A percentile compares a stretch with the other conserved stretches of the same genome.
phyloP scores from a whole-genome alignment of 768 basidiomycete species.

The Hericium erinaceus region DNA sequence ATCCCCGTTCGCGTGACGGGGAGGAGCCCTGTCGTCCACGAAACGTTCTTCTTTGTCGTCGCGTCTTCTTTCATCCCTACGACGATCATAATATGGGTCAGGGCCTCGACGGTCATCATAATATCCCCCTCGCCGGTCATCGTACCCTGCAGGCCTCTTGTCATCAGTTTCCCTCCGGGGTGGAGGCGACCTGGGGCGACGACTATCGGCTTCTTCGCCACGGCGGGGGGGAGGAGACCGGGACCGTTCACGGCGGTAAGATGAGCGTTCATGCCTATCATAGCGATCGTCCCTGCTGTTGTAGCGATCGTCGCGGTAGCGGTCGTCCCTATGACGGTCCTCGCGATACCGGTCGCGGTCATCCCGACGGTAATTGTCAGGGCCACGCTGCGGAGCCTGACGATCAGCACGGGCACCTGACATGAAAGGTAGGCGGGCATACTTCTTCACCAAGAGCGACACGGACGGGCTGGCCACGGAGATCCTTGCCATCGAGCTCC shows the following conservation, averaged over 20 bases:
- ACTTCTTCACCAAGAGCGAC: slow-evolving; percentile 61
- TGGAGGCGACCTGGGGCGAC: slow-evolving; percentile 80
- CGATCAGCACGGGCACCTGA: slow-evolving; percentile 1
- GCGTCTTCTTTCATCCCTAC: slow-evolving; percentile 77
- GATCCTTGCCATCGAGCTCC: slow-evolving; percentile 77
- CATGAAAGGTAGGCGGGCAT: slow-evolving; percentile 18
- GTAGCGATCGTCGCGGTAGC: slow-evolving; percentile 52
- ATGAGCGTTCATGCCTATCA: slow-evolving; percentile 29
- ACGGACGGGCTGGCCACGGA: slow-evolving; percentile 74
- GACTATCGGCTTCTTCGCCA: slow-evolving; percentile 52
- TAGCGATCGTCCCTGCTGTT: slow-evolving; percentile 26
- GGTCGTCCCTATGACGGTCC: slow-evolving; percentile 26
- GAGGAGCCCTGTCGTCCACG: slow-evolving; percentile 51
- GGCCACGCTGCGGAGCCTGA: slow-evolving; percentile 40
- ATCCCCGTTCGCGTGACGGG: slow-evolving; percentile 72
- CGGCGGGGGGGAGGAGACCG: slow-evolving; percentile 60
- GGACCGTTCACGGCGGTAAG: slow-evolving; percentile 71
- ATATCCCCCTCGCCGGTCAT: slow-evolving; percentile 70
- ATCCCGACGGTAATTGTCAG: slow-evolving; percentile 71
- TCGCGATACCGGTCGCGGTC: slow-evolving; percentile 39
- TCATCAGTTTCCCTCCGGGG: slow-evolving; percentile 75
- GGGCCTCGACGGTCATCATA: slow-evolving; percentile 76
- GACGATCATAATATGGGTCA: slow-evolving; percentile 83
- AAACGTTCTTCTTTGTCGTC: slow-evolving; percentile 78
- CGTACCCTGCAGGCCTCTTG: slow-evolving; percentile 86